Evolutionary conservation across 129 eudicot genomes (phyloP), one percentile per base, ranked within the genome.

Genomic region (Heracleum sosnowskyi): DNA sequence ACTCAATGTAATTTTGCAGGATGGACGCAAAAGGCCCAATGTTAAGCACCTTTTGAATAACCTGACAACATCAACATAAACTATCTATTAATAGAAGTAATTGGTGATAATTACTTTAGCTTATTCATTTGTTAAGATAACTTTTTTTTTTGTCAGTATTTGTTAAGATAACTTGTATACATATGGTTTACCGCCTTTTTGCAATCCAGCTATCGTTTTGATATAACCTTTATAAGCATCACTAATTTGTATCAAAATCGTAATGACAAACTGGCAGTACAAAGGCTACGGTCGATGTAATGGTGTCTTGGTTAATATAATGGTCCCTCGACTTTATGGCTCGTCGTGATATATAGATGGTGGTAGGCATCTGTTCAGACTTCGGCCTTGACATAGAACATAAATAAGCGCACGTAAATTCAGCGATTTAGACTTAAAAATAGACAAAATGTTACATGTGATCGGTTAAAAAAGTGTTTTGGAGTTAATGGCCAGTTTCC

Each of bases 311-410:
- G 40, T 37, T 37, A 37, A 88, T 79, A 77, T 81, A 86, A 7
- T 89, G 88, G 76, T 78, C 84, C 83, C 82, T 88, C 1, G 87
- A 83, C 35, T 77, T 83, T 80, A 88, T 68, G 51, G 66, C 18
- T 49, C 81, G 79, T 6, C 82, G 79, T 75, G 86, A 74, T 17
- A 83, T 84, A 79, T 68, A 79, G 16, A 86, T 49, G 37, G 86
- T 88, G 75, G 81, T 81, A 73, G 92, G 88, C 89, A 83, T 84
- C 84, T 88, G 87, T 79, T 88, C 83, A 85, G 97, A 96, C 88
- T 79, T 88, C 83, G 83, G 97, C 97, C 88, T 86, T 88, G 73
- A 60, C 18, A 49, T 57, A 33, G 24, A 74, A 79, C 31, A 75
- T 10, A 36, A 12, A 76, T 7, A 46, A 31, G 46, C 55, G 22